Base-by-base conservation (phyloP, 495 filamentous ascomycete species). In the Aspergillus egyptiacus region DNA sequence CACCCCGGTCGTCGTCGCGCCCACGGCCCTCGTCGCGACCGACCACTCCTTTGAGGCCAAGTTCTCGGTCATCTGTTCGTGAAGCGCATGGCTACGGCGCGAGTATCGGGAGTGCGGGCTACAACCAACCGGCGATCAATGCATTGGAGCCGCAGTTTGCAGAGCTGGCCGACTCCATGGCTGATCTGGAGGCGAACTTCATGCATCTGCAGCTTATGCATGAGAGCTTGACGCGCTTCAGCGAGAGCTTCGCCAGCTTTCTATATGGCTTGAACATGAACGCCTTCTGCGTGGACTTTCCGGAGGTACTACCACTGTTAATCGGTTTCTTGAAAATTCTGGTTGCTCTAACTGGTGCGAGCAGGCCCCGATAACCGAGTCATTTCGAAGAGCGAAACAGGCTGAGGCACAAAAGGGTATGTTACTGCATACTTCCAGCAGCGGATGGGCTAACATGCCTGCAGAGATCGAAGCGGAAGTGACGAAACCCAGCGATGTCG, bases 231-330 rank as follows among this genome's bases (percentile, higher is more conserved):
- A 83, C 89, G 32, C 80, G 93, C 7, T 98, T 98, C 66, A 91
- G 85, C 63, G 93, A 98, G 76, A 93, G 83, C 66, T 98, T 98
- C 63, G 91, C 91, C 0, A 87, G 82, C 60, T 97, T 98, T 56
- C 61, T 98, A 44, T 97, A 97, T 53, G 93, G 93, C 3, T 62
- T 98, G 65, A 96, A 97, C 57, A 94, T 98, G 88, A 97, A 96
- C 67, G 93, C 94, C 4, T 98, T 96, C 61, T 98, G 93, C 64
- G 91, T 97, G 30, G 93, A 97, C 69, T 97, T 97, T 63, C 87
- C 89, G 0, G 94, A 98, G 80, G 90, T 91, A 71, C 46, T 58
- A 20, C 17, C 19, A 34, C 25, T 23, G 32, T 13, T 22, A 6
- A n/a, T n/a, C 20, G 18, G n/a, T 31, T 19, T 20, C 17, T 23